Percentiles rank a stretch among this genome's conserved stretches.
Conservation (phyloP, 2,329 filamentous ascomycete species). For the Thelonectria olida region DNA sequence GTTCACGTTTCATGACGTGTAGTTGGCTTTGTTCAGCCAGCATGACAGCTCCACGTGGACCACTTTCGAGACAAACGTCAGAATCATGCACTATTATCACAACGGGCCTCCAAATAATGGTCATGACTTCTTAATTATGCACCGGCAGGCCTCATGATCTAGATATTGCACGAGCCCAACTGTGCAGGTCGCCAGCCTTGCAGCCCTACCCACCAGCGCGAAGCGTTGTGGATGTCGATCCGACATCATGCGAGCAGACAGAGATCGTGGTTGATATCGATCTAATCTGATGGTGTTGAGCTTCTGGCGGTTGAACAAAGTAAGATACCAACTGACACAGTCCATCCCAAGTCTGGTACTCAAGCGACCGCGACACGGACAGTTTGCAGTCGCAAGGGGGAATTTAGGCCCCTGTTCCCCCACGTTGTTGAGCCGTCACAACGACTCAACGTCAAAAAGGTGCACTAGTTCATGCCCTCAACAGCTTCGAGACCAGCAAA, state of each 20-base stretch:
- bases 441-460: constrained; percentile 14
- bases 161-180: neutral
- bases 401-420: constrained; percentile 6
- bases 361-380: neutral
- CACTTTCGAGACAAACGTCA: neutral
- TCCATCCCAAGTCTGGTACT: neutral
- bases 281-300: neutral
- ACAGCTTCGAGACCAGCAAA: constrained; percentile 1
- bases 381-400: no score
- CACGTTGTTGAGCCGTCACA: constrained; percentile 8
- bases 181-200: neutral
- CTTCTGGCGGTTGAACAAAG: neutral
- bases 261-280: neutral
- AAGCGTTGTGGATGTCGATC: neutral
- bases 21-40: constrained; percentile 14
- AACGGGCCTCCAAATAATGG: neutral
- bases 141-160: neutral
- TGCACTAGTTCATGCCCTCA: neutral
- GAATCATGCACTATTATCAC: neutral
- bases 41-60: constrained; percentile 31
- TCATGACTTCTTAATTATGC: constrained; percentile 6
- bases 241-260: neutral
- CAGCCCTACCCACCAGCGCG: neutral
- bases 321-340: neutral
- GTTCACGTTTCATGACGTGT: constrained; percentile 35